Evolutionary conservation across 2,329 filamentous ascomycete genomes (phyloP).

Genomic region (Chaetomium olivaceum): DNA sequence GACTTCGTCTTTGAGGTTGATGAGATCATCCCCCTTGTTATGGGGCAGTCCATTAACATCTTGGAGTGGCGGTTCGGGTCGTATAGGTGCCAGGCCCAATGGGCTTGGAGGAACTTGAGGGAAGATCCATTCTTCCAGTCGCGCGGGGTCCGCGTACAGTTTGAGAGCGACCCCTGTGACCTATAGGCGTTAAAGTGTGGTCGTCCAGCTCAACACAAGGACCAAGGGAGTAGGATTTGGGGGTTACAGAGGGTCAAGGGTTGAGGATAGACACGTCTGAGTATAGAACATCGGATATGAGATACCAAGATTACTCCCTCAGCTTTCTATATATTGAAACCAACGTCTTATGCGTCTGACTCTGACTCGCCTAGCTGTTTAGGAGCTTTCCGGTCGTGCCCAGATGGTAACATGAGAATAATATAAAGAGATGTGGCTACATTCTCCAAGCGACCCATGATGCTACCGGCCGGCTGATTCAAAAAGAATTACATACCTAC

Average conservation of each 20-base stretch:
- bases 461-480: no score
- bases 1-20: not conserved
- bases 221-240: not conserved
- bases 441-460: no score
- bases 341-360: no score
- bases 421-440: no score
- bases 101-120: not conserved
- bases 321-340: no score
- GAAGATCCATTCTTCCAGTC: not conserved
- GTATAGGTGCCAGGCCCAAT: conserved; percentile 16
- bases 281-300: no score
- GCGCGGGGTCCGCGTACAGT: not conserved
- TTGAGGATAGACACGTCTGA: not conserved
- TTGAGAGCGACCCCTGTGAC: conserved; percentile 6
- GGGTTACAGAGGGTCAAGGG: not conserved
- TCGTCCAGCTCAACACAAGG: not conserved
- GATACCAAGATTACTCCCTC: no score
- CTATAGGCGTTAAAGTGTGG: not conserved
- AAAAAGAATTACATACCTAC: no score
- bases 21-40: not conserved
- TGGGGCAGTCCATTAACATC: not conserved
- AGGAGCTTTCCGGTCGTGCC: no score
- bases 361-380: no score
- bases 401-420: no score
- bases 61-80: not conserved